Evolutionary conservation across 139 green algal species (phyloP), one percentile per base, ranked within the genome.

Genomic region (Micromonas commoda): DNA sequence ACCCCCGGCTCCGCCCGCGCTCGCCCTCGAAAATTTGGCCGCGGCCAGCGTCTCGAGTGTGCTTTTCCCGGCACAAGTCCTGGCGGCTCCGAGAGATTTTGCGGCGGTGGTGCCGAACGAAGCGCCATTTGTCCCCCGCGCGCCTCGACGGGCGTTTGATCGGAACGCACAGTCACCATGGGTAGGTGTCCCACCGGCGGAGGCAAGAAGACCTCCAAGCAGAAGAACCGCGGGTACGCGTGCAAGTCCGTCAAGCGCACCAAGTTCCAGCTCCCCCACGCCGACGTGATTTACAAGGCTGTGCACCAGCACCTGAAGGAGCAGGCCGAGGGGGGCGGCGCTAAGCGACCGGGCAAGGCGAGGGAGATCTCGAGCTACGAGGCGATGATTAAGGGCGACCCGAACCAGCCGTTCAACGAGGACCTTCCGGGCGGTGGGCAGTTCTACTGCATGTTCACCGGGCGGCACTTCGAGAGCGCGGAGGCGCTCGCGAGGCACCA

Each of bases 401-500:
- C 45, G 45, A 57, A 57, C 45, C 45, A 57, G 45, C 45, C 45
- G 45, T 57, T 9, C 9, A 57, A 57, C 45, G 45, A 57, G 45
- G 45, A 57, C 16, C 45, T 57, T 9, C 45, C 45, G 45, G 68
- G 33, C 0, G 6, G 1, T 0, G 68, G 68, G 37, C 21, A 61
- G 68, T 61, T 35, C 29, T 63, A 64, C 38, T 23, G 9, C 35
- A 31, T 35, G 21, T 38, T 39, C 21, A 75, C 68, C 37, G 68
- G 68, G 32, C 37, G 68, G 23, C 68, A 39, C 3, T 75, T 75
- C 37, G 37, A 35, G 2, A 61, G 16, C 23, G 37, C 37, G 24
- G 37, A 33, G 68, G 68, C 37, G 68, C 29, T 75, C 34, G 38
- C 26, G 68, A 63, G 24, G 26, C 68, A 75, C 23, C 52, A 35